Base-by-base conservation (phyloP, 2,329 filamentous ascomycete species). In the Hawksworthiomyces lignivorus region DNA sequence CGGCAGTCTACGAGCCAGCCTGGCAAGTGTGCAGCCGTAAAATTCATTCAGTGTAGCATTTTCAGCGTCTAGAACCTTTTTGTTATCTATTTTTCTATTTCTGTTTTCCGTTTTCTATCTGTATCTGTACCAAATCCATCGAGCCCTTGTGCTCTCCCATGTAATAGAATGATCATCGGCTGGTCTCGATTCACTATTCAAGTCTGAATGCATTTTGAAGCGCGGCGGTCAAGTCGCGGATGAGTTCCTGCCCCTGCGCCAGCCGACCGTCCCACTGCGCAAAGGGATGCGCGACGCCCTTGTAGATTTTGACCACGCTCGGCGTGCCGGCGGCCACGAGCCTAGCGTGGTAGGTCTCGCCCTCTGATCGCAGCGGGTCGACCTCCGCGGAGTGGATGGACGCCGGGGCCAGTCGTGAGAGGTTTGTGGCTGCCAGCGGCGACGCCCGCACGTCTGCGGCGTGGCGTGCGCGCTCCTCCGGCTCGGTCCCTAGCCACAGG, bases 1-100 rank as follows among this genome's bases (percentile, higher is more conserved):
- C 5, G 61, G 53, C 5, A 56, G 56, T 24, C 44, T 64, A 24
- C 55, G 47, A 17, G 58, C 58, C 8, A 59, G 55, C 41, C 51
- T 61, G 38, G 52, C 52, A 4, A 53, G 52, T 17, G 20, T 42
- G 1, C 17, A 50, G 54, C 22, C 5, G 12, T 36, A 4, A 35
- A n/a, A n/a, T n/a, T n/a, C n/a, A n/a, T n/a, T n/a, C n/a, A n/a
- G n/a, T n/a, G n/a, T n/a, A n/a, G n/a, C n/a, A n/a, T n/a, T n/a
- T n/a, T n/a, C n/a, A n/a, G n/a, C n/a, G n/a, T n/a, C n/a, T n/a
- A n/a, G n/a, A n/a, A n/a, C n/a, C n/a, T n/a, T n/a, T n/a, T n/a
- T n/a, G n/a, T n/a, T n/a, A n/a, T n/a, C n/a, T n/a, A n/a, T n/a
- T n/a, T n/a, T n/a, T n/a, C n/a, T n/a, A n/a, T n/a, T n/a, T n/a